A percentile compares a stretch with the other conserved stretches of the same genome.
These are phyloP conservation scores for Pseudisothecium myosuroides DNA, from an alignment of 225 moss, liverwort and hornwort species.

Conservation along the genomic window DNA sequence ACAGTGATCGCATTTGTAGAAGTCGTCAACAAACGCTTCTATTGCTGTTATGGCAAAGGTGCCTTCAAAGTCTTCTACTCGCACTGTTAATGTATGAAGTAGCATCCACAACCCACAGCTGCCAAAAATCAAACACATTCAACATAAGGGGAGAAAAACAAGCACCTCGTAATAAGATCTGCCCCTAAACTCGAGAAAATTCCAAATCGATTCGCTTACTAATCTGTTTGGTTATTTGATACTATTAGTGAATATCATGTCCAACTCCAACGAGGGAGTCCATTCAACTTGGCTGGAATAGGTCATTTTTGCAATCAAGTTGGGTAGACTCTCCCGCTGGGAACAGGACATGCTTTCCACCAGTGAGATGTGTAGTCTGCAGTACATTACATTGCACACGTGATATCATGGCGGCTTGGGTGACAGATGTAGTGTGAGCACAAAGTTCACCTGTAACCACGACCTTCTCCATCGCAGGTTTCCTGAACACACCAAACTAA, in stretches of 20 bases:
- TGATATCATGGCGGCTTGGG: neutral
- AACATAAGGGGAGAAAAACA: neutral
- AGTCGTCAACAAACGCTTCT: constrained; percentile 65
- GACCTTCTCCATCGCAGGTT: constrained; percentile 50
- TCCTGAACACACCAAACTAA: constrained; percentile 33
- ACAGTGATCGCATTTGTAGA: constrained; percentile 73
- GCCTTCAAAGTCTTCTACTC: constrained; percentile 74
- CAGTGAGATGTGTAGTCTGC: neutral
- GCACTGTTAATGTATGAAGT: constrained; percentile 76
- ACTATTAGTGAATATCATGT: neutral
- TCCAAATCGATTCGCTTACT: neutral
- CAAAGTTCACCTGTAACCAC: constrained; percentile 67
- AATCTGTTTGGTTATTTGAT: neutral
- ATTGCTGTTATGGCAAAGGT: constrained; percentile 51
- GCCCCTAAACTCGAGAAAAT: neutral
- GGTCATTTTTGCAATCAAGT: neutral
- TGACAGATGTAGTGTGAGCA: neutral
- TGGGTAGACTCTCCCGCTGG: neutral
- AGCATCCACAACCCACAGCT: constrained; percentile 94
- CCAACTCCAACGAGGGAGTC: neutral
- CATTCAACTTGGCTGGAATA: neutral
- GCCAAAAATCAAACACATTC: constrained; percentile 12
- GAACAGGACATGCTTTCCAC: neutral
- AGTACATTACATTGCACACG: neutral
- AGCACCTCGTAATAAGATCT: neutral